Conservation (phyloP, 768 basidiomycete genomes). For the Rhizopogon vesiculosus region DNA sequence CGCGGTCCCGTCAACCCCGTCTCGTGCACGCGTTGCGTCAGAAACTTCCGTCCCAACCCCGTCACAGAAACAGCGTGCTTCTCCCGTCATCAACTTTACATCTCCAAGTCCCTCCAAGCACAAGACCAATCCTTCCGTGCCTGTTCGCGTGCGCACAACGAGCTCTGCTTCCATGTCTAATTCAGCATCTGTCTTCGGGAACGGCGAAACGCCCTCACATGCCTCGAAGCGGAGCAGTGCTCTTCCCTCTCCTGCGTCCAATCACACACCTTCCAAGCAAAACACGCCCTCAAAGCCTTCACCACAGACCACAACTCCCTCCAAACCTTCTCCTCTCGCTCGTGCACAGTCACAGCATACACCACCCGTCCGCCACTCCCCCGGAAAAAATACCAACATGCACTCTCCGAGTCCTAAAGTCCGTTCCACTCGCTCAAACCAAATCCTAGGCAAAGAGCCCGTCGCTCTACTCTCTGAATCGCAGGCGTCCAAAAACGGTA, state of each 20-base stretch:
- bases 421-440: neutral
- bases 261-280: constrained; percentile 21
- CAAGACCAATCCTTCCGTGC: constrained; percentile 7
- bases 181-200: neutral
- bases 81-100: constrained; percentile 34
- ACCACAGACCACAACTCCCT: constrained; percentile 15
- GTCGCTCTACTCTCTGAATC: constrained; percentile 15
- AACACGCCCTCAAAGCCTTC: constrained; percentile 20
- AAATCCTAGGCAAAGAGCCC: constrained; percentile 1
- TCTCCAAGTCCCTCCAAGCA: constrained; percentile 34
- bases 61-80: constrained; percentile 15
- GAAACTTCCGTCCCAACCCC: constrained; percentile 27
- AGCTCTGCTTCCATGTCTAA: neutral
- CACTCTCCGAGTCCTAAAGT: neutral
- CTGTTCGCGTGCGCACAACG: neutral
- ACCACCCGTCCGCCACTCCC: constrained; percentile 13
- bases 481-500: neutral
- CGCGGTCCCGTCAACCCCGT: constrained; percentile 29
- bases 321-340: constrained; percentile 9
- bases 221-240: constrained; percentile 15
- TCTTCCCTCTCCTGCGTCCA: constrained; percentile 36
- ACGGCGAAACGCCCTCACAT: neutral
- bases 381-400: neutral
- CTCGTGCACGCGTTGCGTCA: constrained; percentile 41
- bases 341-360: constrained; percentile 14